A percentile compares a stretch with the other conserved stretches of the same genome.
Conservation (phyloP, 2,329 filamentous ascomycete genomes). For the Huntiella decipiens region DNA sequence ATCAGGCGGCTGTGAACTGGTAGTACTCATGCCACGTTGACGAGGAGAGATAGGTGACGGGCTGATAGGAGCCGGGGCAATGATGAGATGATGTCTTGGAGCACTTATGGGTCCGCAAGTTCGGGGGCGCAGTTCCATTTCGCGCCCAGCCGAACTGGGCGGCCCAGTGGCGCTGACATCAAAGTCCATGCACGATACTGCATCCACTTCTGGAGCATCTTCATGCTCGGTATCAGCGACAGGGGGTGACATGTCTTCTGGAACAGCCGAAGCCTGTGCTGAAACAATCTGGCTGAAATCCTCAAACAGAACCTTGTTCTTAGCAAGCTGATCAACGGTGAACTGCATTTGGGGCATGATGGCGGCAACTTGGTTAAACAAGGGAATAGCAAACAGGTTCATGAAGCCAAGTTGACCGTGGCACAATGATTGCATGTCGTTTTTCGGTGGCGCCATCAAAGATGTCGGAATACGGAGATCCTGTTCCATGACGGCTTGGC, state of each 20-base stretch:
- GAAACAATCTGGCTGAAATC: slow-evolving; percentile 11
- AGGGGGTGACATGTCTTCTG: background rate
- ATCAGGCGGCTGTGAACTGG: background rate
- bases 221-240: background rate
- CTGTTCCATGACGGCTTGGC: slow-evolving; percentile 79
- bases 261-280: background rate
- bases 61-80: slow-evolving; percentile 6
- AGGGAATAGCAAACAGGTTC: slow-evolving; percentile 81
- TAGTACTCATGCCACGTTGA: background rate
- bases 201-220: background rate
- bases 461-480: slow-evolving; percentile 78
- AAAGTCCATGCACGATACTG: background rate
- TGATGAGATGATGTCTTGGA: background rate
- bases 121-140: background rate
- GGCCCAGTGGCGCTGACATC: slow-evolving; percentile 1
- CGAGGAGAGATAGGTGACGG: background rate
- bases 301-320: slow-evolving; percentile 14
- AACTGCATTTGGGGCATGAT: slow-evolving; percentile 73
- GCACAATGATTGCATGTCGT: slow-evolving; percentile 64
- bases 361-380: slow-evolving; percentile 76
- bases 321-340: slow-evolving; percentile 49
- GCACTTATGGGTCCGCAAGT: too few species aligned
- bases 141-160: background rate
- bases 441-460: slow-evolving; percentile 65
- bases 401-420: slow-evolving; percentile 91